Base-by-base conservation (phyloP, 2,329 filamentous ascomycete genomes). In the Fusarium udum region DNA sequence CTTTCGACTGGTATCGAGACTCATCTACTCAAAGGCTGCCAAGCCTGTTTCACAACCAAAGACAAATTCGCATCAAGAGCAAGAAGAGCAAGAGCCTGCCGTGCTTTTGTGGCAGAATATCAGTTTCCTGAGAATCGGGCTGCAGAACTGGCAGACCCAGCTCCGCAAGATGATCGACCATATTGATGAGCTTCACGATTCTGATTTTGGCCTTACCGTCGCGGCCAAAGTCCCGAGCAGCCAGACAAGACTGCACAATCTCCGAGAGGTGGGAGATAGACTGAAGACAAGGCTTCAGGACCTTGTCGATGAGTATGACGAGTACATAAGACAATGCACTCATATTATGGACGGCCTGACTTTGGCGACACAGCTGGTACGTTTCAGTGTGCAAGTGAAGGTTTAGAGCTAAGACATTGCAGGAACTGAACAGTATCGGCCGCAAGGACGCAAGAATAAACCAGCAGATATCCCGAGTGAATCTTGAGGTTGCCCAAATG, bases 131-230 rank as follows among this genome's bases (percentile, higher is more conserved):
- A 37, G 32, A 0, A 69, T 52, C 2, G 67, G 58, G 0, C 4
- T 69, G 1, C 51, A 37, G 11, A 69, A 69, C 34, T 69, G 67
- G 67, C 64, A 69, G 16, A 16, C 31, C 1, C 67, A 69, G 11
- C 7, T 64, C 16, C 26, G 13, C 0, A 69, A 57, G 6, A 69
- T 69, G 52, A 8, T 28, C 0, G 7, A 46, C 1, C 40, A 69
- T 0, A 11, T 64, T 3, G 2, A 58, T 13, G 12, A 52, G 0
- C n/a, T 64, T 1, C 7, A 24, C 3, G 24, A n/a, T 7, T 20
- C 32, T 2, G 20, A 13, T 15, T 55, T 16, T 4, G 13, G 22
- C 46, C 2, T 32, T 49, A 5, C 6, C 4, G 14, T 6, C 18
- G 22, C 28, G 12, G 46, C 7, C 22, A 32, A 16, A 20, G 11